Percentiles rank a stretch among this genome's conserved stretches.
Conservation (phyloP, 2,329 filamentous ascomycete species). For the Penicillium sp. region DNA sequence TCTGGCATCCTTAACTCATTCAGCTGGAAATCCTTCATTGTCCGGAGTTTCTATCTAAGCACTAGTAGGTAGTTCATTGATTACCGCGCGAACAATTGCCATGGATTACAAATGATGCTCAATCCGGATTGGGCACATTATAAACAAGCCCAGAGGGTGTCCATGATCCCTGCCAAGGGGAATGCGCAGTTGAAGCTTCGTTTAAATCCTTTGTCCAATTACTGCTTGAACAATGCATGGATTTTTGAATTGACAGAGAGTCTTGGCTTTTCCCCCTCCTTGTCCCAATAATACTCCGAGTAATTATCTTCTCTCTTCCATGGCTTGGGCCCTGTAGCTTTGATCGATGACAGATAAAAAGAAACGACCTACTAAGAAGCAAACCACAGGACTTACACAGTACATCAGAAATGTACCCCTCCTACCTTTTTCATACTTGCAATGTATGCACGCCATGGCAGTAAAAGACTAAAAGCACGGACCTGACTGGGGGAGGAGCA, state of each 20-base stretch:
- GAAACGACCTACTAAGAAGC: not conserved
- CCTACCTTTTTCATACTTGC: not conserved
- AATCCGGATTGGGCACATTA: conserved; percentile 1
- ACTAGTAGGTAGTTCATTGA: not conserved
- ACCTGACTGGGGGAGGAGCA: not conserved
- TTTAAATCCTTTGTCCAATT: conserved; percentile 13
- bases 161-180: conserved; percentile 6
- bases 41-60: not conserved
- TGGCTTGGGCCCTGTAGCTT: not conserved
- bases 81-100: not conserved
- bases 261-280: conserved; percentile 13
- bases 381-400: not conserved
- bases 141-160: not conserved
- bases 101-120: not conserved
- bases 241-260: conserved; percentile 9
- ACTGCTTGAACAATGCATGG: conserved; percentile 22
- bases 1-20: not conserved
- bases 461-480: conserved; percentile 2
- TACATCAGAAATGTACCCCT: not conserved
- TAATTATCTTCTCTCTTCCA: not conserved
- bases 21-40: not conserved
- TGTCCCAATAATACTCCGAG: not conserved
- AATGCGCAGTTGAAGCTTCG: conserved; percentile 18
- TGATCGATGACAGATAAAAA: not conserved
- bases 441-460: conserved; percentile 6